phyloP scores from a whole-genome alignment of 257 asterid genomes.

The Plantago elongata region DNA sequence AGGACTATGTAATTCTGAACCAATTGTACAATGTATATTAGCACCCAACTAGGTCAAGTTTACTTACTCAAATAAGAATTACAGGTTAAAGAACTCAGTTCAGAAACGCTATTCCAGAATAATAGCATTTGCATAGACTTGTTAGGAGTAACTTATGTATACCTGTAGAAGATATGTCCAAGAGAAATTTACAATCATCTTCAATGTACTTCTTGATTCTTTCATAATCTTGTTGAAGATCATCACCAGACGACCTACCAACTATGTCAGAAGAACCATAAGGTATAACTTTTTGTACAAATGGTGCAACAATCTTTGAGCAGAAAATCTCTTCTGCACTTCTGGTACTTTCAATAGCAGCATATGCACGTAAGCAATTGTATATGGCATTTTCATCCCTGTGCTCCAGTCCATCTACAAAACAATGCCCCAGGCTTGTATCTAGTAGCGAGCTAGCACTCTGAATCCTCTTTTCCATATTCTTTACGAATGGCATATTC shows the following conservation, averaged over 20 bases:
- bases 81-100: no score
- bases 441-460: slow-evolving; percentile 70
- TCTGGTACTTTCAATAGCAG: slow-evolving; percentile 81
- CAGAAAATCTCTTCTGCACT: slow-evolving; percentile 89
- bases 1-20: no score
- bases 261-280: slow-evolving; percentile 34
- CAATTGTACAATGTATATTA: no score
- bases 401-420: slow-evolving; percentile 86
- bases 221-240: slow-evolving; percentile 74
- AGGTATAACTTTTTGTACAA: slow-evolving; percentile 55
- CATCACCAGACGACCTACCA: slow-evolving; percentile 55
- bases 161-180: slow-evolving; percentile 88
- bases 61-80: no score
- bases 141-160: not conserved
- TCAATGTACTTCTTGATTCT: slow-evolving; percentile 57
- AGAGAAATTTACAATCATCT: slow-evolving; percentile 77
- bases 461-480: slow-evolving; percentile 93
- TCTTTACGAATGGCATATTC: slow-evolving; percentile 91
- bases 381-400: slow-evolving; percentile 81
- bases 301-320: slow-evolving; percentile 64
- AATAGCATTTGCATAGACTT: not conserved
- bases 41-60: no score
- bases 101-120: not conserved
- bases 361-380: slow-evolving; percentile 97
- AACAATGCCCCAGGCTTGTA: slow-evolving; percentile 83